Conservation (phyloP, 768 basidiomycete genomes). For the Kwoniella shandongensis region DNA sequence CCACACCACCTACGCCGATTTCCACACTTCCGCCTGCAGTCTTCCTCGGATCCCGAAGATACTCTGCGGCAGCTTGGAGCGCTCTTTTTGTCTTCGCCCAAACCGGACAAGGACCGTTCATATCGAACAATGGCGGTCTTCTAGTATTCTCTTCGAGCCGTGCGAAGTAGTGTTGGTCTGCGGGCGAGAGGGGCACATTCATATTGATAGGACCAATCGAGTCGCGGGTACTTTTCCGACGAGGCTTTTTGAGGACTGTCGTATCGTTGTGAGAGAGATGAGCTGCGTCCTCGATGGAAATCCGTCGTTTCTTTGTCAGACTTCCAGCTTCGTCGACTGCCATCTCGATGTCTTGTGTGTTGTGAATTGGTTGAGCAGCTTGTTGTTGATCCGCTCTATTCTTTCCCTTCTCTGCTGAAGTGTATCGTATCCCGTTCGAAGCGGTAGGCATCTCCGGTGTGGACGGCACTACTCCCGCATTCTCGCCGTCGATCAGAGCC, state of each 20-base stretch:
- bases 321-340: slow-evolving; percentile 7
- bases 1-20: slow-evolving; percentile 42
- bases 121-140: slow-evolving; percentile 23
- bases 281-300: slow-evolving; percentile 24
- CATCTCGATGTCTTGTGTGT: not conserved
- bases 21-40: slow-evolving; percentile 43
- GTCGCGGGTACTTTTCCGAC: slow-evolving; percentile 12
- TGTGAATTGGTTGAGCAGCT: too few relatives aligned
- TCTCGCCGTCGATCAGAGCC: too few relatives aligned
- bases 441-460: not conserved
- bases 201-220: not conserved
- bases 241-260: not conserved
- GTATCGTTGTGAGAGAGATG: slow-evolving; percentile 13
- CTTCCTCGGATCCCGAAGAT: slow-evolving; percentile 34
- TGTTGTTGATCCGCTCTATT: slow-evolving; percentile 6
- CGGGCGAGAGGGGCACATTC: slow-evolving; percentile 4
- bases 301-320: slow-evolving; percentile 31
- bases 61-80: slow-evolving; percentile 34
- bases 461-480: not conserved
- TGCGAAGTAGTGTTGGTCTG: slow-evolving; percentile 26
- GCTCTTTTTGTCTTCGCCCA: slow-evolving; percentile 42
- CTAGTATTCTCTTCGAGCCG: slow-evolving; percentile 29
- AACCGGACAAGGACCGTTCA: slow-evolving; percentile 35
- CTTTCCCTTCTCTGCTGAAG: slow-evolving; percentile 31
- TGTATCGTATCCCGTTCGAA: not conserved